Evolutionary conservation across 495 filamentous ascomycete species (phyloP).

Genomic region (Achaetomiella virescens): DNA sequence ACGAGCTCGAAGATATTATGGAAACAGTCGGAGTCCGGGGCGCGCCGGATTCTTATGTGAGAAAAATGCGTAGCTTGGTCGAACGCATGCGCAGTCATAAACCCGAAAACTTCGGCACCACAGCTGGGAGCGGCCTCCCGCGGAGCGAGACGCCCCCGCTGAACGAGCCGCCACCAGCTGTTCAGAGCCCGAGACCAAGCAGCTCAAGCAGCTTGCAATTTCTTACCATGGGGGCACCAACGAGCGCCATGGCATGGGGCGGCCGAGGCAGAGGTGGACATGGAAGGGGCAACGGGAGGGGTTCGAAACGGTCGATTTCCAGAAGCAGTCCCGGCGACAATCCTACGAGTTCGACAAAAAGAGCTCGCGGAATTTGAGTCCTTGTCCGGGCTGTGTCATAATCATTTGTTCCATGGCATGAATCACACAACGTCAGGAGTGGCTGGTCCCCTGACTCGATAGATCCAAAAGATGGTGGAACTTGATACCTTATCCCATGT

Average conservation of each 20-base stretch:
- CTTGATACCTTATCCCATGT: no score
- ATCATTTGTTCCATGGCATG: no score
- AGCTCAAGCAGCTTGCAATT: neutral
- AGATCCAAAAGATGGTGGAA: no score
- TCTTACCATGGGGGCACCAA: constrained; percentile 16
- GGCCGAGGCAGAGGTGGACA: constrained; percentile 5
- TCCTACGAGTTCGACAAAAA: constrained; percentile 13
- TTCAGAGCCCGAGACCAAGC: neutral
- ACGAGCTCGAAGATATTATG: constrained; percentile 29
- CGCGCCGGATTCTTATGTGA: constrained; percentile 23
- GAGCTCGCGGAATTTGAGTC: constrained; percentile 1
- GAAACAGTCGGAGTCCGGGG: constrained; percentile 23
- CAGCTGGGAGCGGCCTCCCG: constrained; percentile 6
- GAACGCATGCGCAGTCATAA: constrained; percentile 26
- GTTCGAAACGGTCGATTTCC: constrained; percentile 22
- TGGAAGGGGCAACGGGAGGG: constrained; percentile 5
- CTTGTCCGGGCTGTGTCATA: no score
- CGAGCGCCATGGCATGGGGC: constrained; percentile 7
- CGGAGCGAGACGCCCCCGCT: constrained; percentile 18
- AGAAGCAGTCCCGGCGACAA: constrained; percentile 12
- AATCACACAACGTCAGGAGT: neutral
- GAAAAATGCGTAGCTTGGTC: constrained; percentile 27
- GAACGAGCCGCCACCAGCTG: neutral
- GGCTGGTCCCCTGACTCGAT: neutral
- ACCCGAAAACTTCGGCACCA: neutral